These are phyloP conservation scores for Cercospora beticola DNA, from an alignment of 2,329 filamentous ascomycete species.

Conservation along the genomic window DNA sequence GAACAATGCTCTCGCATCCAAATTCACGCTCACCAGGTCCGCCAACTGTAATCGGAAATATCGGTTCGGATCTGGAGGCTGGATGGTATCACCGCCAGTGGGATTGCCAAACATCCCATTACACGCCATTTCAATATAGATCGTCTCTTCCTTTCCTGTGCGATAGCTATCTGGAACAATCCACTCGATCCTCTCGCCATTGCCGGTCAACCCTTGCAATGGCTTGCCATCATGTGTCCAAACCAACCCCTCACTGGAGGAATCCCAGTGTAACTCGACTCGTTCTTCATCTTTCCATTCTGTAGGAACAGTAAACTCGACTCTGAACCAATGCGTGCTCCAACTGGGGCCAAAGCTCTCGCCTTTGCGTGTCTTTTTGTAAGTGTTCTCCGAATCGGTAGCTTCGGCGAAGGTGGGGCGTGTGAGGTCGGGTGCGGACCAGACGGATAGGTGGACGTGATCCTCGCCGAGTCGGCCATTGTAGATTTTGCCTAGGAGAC, in stretches of 20 bases:
- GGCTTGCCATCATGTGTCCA: constrained; percentile 90
- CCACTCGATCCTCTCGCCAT: constrained; percentile 87
- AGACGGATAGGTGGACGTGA: constrained; percentile 73
- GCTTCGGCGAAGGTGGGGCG: constrained; percentile 88
- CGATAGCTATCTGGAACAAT: constrained; percentile 77
- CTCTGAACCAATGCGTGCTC: constrained; percentile 97
- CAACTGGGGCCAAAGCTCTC: constrained; percentile 87
- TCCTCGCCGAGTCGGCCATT: constrained; percentile 67
- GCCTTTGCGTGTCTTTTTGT: constrained; percentile 71
- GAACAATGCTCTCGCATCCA: constrained; percentile 76
- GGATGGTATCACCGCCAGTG: constrained; percentile 77
- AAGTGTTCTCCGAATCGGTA: constrained; percentile 62
- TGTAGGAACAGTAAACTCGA: constrained; percentile 73
- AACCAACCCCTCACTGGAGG: constrained; percentile 88
- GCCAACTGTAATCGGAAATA: constrained; percentile 75
- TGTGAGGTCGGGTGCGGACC: constrained; percentile 66
- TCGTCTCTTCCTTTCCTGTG: constrained; percentile 80
- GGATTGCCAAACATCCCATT: constrained; percentile 98
- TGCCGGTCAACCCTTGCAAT: constrained; percentile 86
- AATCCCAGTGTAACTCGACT: constrained; percentile 96
- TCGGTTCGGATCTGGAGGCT: constrained; percentile 82
- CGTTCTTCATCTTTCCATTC: constrained; percentile 72
- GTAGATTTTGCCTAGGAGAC: constrained; percentile 64
- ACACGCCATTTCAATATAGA: constrained; percentile 98
- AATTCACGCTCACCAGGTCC: constrained; percentile 84